Conservation (phyloP, 2,329 filamentous ascomycete species). For the Tricladium varicosporioides region DNA sequence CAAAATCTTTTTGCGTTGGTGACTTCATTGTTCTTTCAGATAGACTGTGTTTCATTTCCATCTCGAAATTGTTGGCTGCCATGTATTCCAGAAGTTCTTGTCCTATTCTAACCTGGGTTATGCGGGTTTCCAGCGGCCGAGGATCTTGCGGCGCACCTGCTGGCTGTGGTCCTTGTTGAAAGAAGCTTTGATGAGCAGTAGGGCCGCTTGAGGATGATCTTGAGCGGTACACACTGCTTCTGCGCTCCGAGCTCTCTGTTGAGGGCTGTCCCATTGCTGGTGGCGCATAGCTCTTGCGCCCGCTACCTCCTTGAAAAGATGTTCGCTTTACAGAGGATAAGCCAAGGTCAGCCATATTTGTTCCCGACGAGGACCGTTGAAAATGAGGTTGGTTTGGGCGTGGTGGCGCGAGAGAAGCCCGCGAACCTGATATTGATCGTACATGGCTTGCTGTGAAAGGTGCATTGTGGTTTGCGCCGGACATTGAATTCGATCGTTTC, state of each 20-base stretch:
- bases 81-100: slow-evolving; percentile 91
- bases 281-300: slow-evolving; percentile 59
- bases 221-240: slow-evolving; percentile 80
- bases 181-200: slow-evolving; percentile 87
- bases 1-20: slow-evolving; percentile 97
- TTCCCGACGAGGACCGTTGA: slow-evolving; percentile 77
- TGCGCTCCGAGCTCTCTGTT: slow-evolving; percentile 51
- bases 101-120: slow-evolving; percentile 77
- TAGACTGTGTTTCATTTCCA: slow-evolving; percentile 95
- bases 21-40: slow-evolving; percentile 88
- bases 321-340: slow-evolving; percentile 82
- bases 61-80: slow-evolving; percentile 90
- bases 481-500: slow-evolving; percentile 84
- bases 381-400: slow-evolving; percentile 87
- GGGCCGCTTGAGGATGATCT: slow-evolving; percentile 67
- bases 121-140: slow-evolving; percentile 76
- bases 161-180: slow-evolving; percentile 78
- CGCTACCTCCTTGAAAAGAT: slow-evolving; percentile 68
- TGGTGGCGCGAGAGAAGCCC: slow-evolving; percentile 80
- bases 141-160: slow-evolving; percentile 85
- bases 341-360: slow-evolving; percentile 75
- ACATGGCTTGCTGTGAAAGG: slow-evolving; percentile 69
- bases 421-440: slow-evolving; percentile 78
- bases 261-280: slow-evolving; percentile 32
- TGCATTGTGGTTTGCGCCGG: slow-evolving; percentile 58